These are phyloP conservation scores for Phylloporus arenicola DNA, from an alignment of 768 basidiomycete genomes.

Conservation along the genomic window DNA sequence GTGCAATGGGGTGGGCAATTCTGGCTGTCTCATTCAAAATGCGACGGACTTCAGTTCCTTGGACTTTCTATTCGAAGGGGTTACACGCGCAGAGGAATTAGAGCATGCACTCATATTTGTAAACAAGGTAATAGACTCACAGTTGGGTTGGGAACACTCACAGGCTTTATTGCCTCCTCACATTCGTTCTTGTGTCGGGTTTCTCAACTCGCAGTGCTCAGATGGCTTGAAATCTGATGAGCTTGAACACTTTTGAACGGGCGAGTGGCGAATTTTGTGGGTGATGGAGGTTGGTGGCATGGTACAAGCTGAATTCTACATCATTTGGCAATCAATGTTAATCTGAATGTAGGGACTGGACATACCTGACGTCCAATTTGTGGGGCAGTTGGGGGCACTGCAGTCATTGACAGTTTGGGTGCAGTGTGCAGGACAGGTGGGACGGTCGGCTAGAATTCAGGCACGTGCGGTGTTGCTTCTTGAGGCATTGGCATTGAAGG, in stretches of 20 bases:
- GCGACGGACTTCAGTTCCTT: neutral
- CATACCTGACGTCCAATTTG: neutral
- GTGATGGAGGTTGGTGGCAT: too few relatives aligned
- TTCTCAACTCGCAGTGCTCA: neutral
- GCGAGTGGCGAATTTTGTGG: too few relatives aligned
- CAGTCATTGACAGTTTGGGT: neutral
- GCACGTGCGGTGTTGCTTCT: neutral
- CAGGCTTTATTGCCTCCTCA: neutral
- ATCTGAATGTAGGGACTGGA: neutral
- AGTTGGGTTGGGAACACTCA: neutral
- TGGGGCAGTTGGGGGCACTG: neutral
- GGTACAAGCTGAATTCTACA: too few relatives aligned
- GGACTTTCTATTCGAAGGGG: neutral
- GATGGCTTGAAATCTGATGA: neutral
- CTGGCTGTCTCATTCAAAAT: neutral
- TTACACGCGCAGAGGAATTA: neutral
- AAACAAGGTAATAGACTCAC: neutral
- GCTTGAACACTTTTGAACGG: neutral
- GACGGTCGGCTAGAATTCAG: neutral
- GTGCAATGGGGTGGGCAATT: too few relatives aligned
- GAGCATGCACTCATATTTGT: neutral
- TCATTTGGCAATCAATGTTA: neutral
- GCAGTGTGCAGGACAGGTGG: neutral
- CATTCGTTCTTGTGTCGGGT: neutral
- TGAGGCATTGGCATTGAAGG: neutral